These are phyloP conservation scores for Russula griseocarnosa DNA, from an alignment of 768 basidiomycete genomes.

Conservation along the genomic window DNA sequence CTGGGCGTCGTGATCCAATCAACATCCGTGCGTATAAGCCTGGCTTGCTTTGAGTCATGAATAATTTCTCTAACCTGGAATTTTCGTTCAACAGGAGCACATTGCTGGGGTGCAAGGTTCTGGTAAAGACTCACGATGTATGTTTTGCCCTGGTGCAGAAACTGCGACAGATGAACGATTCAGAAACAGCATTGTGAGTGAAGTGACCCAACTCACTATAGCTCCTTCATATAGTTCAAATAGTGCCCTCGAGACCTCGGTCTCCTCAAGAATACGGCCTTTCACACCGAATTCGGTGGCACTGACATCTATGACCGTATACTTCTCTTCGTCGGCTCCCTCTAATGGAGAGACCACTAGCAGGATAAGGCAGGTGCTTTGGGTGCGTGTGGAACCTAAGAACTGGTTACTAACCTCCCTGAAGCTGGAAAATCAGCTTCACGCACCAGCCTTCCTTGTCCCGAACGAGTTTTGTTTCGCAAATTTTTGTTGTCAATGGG, in stretches of 20 bases:
- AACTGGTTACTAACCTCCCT: not conserved
- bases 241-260: constrained; percentile 76
- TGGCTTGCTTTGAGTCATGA: constrained; percentile 72
- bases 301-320: constrained; percentile 65
- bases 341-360: constrained; percentile 67
- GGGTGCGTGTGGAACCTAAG: constrained; percentile 78
- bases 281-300: constrained; percentile 38
- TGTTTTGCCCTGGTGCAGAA: constrained; percentile 82
- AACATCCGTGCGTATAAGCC: constrained; percentile 67
- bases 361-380: constrained; percentile 73
- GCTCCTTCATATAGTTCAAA: constrained; percentile 91
- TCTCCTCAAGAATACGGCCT: constrained; percentile 64
- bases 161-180: constrained; percentile 43
- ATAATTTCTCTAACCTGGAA: constrained; percentile 72
- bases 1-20: constrained; percentile 78
- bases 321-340: constrained; percentile 75
- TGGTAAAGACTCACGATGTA: constrained; percentile 51
- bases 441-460: constrained; percentile 80
- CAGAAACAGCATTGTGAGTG: not conserved
- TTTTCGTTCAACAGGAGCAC: not conserved
- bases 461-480: constrained; percentile 52
- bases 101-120: not conserved
- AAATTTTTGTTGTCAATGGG: constrained; percentile 51
- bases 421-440: constrained; percentile 1
- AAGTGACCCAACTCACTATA: constrained; percentile 47